Conservation (phyloP, 2,329 filamentous ascomycete genomes). For the Cryphonectria nitschkei region DNA sequence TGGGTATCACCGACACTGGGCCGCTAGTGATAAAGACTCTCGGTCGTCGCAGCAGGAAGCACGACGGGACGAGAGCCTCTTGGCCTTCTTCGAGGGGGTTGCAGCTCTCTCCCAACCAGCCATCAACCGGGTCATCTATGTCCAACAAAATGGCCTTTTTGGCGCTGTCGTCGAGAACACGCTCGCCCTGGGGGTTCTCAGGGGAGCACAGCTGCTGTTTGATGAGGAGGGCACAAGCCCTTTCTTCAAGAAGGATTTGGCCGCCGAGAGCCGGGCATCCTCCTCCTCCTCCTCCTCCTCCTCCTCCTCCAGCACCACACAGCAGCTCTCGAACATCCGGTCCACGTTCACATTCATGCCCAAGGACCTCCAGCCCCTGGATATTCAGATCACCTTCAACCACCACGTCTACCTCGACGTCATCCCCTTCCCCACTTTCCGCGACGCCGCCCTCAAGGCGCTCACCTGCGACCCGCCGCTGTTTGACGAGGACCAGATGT, state of each 20-base stretch:
- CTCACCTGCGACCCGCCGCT: slow-evolving; percentile 34
- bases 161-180: slow-evolving; percentile 43
- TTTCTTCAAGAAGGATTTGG: slow-evolving; percentile 39
- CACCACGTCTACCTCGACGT: slow-evolving; percentile 44
- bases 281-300: too few relatives aligned
- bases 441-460: slow-evolving; percentile 36
- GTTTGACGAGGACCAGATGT: slow-evolving; percentile 43
- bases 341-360: slow-evolving; percentile 34
- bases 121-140: slow-evolving; percentile 22
- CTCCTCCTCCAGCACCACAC: background rate
- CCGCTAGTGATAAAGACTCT: too few relatives aligned
- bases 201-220: slow-evolving; percentile 34
- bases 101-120: slow-evolving; percentile 14
- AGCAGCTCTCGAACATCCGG: slow-evolving; percentile 33
- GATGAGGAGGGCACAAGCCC: slow-evolving; percentile 37
- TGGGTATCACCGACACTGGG: background rate
- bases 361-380: slow-evolving; percentile 38
- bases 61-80: slow-evolving; percentile 13
- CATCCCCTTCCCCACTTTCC: slow-evolving; percentile 40
- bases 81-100: background rate
- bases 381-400: slow-evolving; percentile 39
- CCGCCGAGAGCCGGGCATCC: slow-evolving; percentile 30
- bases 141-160: slow-evolving; percentile 37
- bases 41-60: background rate
- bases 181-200: slow-evolving; percentile 39